Conservation (phyloP, 139 green algal species). For the Auxenochlorella pyrenoidosa region DNA sequence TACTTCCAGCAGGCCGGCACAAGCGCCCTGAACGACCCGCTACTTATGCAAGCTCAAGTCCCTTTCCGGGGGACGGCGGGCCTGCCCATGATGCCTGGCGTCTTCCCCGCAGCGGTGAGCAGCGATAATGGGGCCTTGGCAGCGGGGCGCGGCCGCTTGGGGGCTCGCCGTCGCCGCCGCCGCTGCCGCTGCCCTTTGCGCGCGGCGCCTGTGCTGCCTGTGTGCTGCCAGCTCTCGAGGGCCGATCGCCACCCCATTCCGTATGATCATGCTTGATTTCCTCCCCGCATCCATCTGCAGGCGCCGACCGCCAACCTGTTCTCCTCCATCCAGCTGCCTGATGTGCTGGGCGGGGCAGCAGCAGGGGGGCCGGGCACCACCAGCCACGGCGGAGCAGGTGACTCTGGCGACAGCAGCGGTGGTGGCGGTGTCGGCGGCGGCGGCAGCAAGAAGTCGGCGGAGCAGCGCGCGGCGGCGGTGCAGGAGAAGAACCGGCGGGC, state of each 20-base stretch:
- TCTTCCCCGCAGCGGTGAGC: neutral
- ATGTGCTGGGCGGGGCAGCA: neutral
- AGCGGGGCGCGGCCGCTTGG: no score
- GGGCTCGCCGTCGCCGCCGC: no score
- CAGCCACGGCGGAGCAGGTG: neutral
- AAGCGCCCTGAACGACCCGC: neutral
- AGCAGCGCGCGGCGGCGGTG: constrained; percentile 26
- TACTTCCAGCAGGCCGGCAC: constrained; percentile 6
- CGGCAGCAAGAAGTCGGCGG: neutral
- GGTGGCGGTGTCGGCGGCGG: neutral
- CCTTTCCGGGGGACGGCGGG: neutral
- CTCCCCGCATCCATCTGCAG: neutral
- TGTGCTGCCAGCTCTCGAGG: no score
- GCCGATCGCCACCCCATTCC: no score
- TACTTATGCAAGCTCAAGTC: constrained; percentile 11
- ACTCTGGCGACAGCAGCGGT: constrained; percentile 37
- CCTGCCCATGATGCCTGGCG: neutral
- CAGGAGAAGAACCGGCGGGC: constrained; percentile 58
- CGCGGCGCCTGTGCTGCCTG: no score
- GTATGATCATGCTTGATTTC: no score
- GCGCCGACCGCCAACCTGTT: constrained; percentile 45
- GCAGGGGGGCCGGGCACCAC: neutral
- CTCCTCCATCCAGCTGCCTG: constrained; percentile 41
- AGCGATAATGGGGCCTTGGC: neutral
- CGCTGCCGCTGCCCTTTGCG: no score